Evolutionary conservation across 2,329 filamentous ascomycete genomes (phyloP).

Genomic region (Alternaria novae-zelandiae): DNA sequence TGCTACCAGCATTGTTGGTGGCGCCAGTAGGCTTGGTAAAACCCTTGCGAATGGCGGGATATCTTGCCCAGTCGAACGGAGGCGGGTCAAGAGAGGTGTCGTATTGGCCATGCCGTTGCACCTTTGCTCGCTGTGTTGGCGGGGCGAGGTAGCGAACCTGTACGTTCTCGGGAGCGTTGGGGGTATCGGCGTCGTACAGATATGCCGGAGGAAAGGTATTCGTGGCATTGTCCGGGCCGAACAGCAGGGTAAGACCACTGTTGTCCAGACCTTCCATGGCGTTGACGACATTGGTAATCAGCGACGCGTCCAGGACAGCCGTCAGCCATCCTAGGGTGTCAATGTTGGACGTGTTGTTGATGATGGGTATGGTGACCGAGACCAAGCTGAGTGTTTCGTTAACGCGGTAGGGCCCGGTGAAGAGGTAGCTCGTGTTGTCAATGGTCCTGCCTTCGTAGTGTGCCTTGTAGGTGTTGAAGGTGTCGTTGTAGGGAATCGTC

Average conservation of each 20-base stretch:
- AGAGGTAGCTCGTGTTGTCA: constrained; percentile 61
- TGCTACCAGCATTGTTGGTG: constrained; percentile 73
- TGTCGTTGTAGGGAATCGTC: constrained; percentile 38
- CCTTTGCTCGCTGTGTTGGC: constrained; percentile 33
- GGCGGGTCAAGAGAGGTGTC: constrained; percentile 26
- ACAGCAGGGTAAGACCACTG: constrained; percentile 72
- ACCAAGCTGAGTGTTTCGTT: constrained; percentile 77
- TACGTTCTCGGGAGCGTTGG: constrained; percentile 29
- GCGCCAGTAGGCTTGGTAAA: constrained; percentile 57
- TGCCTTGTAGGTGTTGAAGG: constrained; percentile 48
- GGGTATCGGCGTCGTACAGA: constrained; percentile 32
- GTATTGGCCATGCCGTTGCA: constrained; percentile 38
- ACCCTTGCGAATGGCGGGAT: constrained; percentile 67
- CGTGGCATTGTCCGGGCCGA: constrained; percentile 70
- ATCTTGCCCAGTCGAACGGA: constrained; percentile 65
- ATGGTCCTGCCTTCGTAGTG: constrained; percentile 53
- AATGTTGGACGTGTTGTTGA: constrained; percentile 66
- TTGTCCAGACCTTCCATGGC: constrained; percentile 73
- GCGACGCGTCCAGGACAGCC: constrained; percentile 71
- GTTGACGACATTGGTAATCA: constrained; percentile 66
- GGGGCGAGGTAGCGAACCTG: constrained; percentile 43
- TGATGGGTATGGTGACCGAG: constrained; percentile 81
- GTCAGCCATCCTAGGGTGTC: constrained; percentile 86
- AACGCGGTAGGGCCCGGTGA: constrained; percentile 76
- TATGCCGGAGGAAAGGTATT: constrained; percentile 60